phyloP scores from a whole-genome alignment of 306 rosid species.

The Sicyos baderoa region DNA sequence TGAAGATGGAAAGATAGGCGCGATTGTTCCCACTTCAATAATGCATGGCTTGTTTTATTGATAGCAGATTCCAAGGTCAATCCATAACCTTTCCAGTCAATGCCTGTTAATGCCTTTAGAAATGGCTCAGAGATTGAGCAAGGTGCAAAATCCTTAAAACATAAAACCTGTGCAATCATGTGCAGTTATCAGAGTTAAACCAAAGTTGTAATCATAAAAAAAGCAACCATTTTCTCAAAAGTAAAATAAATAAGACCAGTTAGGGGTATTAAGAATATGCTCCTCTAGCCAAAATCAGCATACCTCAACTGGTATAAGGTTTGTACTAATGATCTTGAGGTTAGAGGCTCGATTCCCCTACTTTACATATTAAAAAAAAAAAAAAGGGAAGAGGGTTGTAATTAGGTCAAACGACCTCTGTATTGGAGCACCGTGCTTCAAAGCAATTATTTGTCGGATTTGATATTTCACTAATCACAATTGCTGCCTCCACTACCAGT shows the following conservation, averaged over 20 bases:
- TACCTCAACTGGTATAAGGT: too few species aligned
- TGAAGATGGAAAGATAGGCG: slow-evolving; percentile 47
- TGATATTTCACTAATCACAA: slow-evolving; percentile 52
- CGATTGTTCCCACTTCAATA: slow-evolving; percentile 66
- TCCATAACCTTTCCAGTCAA: slow-evolving; percentile 77
- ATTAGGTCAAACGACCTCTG: slow-evolving; percentile 45
- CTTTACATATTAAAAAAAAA: too few species aligned
- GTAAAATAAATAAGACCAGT: too few species aligned
- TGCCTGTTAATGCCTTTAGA: slow-evolving; percentile 54
- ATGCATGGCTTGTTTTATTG: slow-evolving; percentile 41
- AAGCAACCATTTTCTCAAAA: not conserved
- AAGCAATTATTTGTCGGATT: slow-evolving; percentile 38
- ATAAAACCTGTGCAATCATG: slow-evolving; percentile 49
- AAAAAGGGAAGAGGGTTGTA: slow-evolving; percentile 3
- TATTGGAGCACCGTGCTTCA: slow-evolving; percentile 36
- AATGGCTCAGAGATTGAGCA: slow-evolving; percentile 39
- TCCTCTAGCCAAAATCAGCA: too few species aligned
- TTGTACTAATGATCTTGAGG: too few species aligned
- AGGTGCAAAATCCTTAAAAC: slow-evolving; percentile 60
- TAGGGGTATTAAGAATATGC: not conserved
- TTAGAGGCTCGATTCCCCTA: too few species aligned
- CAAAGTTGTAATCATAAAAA: slow-evolving; percentile 15
- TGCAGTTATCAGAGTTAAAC: slow-evolving; percentile 20
- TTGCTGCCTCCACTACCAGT: slow-evolving; percentile 59
- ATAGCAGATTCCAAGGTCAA: slow-evolving; percentile 42